Evolutionary conservation across 106 monocot genomes (phyloP).

Genomic region (Dioscorea zingiberensis): DNA sequence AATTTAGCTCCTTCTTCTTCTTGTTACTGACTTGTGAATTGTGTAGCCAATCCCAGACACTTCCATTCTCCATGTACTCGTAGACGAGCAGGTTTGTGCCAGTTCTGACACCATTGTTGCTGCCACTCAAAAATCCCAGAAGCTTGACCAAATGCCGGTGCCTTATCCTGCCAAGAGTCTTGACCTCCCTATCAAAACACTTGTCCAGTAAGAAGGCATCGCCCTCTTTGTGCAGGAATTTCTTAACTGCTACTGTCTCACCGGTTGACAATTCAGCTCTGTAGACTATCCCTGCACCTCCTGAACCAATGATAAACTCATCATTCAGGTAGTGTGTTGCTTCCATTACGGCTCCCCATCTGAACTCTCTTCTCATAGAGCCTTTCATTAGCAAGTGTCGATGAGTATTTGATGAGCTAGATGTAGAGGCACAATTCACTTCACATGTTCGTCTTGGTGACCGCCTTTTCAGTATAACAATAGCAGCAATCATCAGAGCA

Average conservation of each 20-base stretch:
- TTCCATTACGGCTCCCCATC: conserved; percentile 73
- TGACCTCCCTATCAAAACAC: conserved; percentile 71
- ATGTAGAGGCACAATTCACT: conserved; percentile 53
- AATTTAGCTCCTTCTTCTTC: conserved; percentile 52
- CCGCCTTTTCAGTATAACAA: conserved; percentile 10
- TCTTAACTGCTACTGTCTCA: conserved; percentile 80
- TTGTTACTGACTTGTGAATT: conserved; percentile 22
- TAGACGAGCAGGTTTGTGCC: conserved; percentile 51
- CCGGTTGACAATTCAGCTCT: conserved; percentile 62
- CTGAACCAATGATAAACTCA: conserved; percentile 71
- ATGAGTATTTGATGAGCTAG: conserved; percentile 28
- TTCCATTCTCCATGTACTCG: conserved; percentile 96
- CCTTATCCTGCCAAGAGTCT: conserved; percentile 66
- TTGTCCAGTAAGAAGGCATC: conserved; percentile 39
- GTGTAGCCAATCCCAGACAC: conserved; percentile 87
- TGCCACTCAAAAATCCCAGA: conserved; percentile 37
- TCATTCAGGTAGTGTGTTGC: conserved; percentile 71
- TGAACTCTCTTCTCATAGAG: conserved; percentile 56
- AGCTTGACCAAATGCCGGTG: conserved; percentile 93
- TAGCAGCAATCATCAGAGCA: conserved; percentile 14
- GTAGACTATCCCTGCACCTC: conserved; percentile 80
- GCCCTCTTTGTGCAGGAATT: conserved; percentile 22
- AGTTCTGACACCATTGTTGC: background rate
- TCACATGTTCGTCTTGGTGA: conserved; percentile 20
- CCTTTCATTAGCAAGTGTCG: conserved; percentile 51